A percentile compares a stretch with the other conserved stretches of the same genome.
Conservation (phyloP, 2,329 filamentous ascomycete species). For the Phyllosticta citribraziliensis region DNA sequence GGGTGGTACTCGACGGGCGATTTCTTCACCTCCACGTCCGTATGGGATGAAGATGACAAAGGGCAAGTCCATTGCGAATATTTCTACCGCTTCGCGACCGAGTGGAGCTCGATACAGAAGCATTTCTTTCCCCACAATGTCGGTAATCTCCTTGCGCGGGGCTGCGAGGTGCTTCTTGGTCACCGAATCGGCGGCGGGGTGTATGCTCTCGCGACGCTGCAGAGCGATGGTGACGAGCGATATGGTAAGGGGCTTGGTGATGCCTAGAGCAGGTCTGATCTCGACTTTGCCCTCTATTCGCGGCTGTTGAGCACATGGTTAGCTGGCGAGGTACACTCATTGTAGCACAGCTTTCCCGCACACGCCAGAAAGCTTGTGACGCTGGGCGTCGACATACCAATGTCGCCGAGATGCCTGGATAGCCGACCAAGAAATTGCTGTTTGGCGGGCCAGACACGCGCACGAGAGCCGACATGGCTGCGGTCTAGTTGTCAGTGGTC, state of each 20-base stretch:
- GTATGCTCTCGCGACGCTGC: slow-evolving; percentile 89
- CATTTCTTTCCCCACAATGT: slow-evolving; percentile 93
- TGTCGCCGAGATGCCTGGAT: slow-evolving; percentile 95
- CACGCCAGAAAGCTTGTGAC: slow-evolving; percentile 1
- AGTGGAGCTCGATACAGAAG: slow-evolving; percentile 78
- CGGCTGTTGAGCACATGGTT: slow-evolving; percentile 47
- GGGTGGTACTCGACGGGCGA: slow-evolving; percentile 79
- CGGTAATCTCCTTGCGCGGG: slow-evolving; percentile 79
- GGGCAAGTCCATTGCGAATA: slow-evolving; percentile 92
- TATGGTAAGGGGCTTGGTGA: slow-evolving; percentile 79
- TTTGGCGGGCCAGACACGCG: slow-evolving; percentile 96
- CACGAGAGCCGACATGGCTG: slow-evolving; percentile 61
- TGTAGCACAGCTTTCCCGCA: not conserved
- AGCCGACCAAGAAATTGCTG: slow-evolving; percentile 91
- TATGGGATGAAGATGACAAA: slow-evolving; percentile 98
- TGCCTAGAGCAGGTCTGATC: slow-evolving; percentile 76
- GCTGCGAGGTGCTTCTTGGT: slow-evolving; percentile 86
- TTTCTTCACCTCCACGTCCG: slow-evolving; percentile 81
- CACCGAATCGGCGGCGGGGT: slow-evolving; percentile 88
- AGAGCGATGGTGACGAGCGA: slow-evolving; percentile 92
- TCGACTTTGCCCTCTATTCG: slow-evolving; percentile 97
- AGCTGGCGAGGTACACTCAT: not conserved
- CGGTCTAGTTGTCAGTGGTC: slow-evolving; percentile 3
- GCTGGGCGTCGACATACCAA: slow-evolving; percentile 54
- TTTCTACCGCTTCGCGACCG: slow-evolving; percentile 75